These are phyloP conservation scores for Kurtzmaniella fragi DNA, from an alignment of 805 yeast genomes.

Conservation along the genomic window DNA sequence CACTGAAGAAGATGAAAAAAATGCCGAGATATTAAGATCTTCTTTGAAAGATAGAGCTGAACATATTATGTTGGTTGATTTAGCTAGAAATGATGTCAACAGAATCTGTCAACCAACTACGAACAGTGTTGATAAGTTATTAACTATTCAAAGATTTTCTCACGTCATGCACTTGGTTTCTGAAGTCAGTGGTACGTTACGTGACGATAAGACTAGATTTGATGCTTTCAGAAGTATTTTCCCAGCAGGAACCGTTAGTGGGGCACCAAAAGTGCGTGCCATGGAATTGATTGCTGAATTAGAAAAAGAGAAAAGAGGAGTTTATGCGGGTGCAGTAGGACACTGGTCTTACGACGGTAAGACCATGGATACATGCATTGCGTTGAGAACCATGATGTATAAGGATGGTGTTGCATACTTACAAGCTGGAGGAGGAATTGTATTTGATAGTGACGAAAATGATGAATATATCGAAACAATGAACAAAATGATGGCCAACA, in stretches of 20 bases:
- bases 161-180: conserved; percentile 97
- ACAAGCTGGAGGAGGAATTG: conserved; percentile 99
- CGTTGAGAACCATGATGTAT: conserved; percentile 92
- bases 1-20: conserved; percentile 80
- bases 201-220: conserved; percentile 80
- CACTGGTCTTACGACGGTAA: conserved; percentile 96
- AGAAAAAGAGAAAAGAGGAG: conserved; percentile 90
- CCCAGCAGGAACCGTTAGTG: conserved; percentile 99
- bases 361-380: conserved; percentile 96
- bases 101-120: conserved; percentile 86
- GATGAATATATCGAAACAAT: conserved; percentile 95
- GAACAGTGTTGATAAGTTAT: conserved; percentile 80
- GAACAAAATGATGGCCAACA: conserved; percentile 95
- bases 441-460: conserved; percentile 87
- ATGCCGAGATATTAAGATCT: conserved; percentile 68
- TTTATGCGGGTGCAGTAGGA: conserved; percentile 98
- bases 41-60: conserved; percentile 94
- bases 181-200: conserved; percentile 86
- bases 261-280: conserved; percentile 96
- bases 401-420: conserved; percentile 87
- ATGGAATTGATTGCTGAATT: conserved; percentile 91
- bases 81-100: conserved; percentile 94
- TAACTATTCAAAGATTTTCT: conserved; percentile 88
- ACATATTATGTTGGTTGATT: conserved; percentile 97
- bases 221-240: conserved; percentile 97